Evolutionary conservation across 2,329 filamentous ascomycete genomes (phyloP), one percentile per base, ranked within the genome.

Genomic region (Seiridium unicorne): DNA sequence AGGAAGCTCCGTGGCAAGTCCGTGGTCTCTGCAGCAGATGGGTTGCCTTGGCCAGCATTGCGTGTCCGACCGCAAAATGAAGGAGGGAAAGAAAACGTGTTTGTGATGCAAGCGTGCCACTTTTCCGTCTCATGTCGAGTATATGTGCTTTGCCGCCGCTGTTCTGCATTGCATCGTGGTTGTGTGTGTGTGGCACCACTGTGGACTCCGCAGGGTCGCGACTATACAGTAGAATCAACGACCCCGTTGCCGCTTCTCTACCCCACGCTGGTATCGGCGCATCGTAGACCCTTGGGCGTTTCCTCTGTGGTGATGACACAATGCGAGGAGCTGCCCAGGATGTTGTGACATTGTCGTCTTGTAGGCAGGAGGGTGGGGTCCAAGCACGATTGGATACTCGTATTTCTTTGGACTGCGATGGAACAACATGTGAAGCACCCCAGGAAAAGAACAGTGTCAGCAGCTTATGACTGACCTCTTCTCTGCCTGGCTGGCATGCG

Each of bases 71-170:
- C 31, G n/a, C 38, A 46, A n/a, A 46, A 18, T 57, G 42, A 47
- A 57, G 54, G 38, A 44, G n/a, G 44, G 55, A 32, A 55, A 34
- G n/a, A 38, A 44, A 47, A 46, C 55, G 55, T 47, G 55, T 26
- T 34, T n/a, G 44, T 34, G 8, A 40, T 42, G 44, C 44, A 49
- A 49, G 46, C 26, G n/a, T 38, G 36, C 34, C 13, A 18, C 26
- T 40, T 57, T 46, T 42, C 35, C n/a, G 31, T 40, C 46, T 48
- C 31, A 48, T 51, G 18, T 36, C 26, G 18, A 26, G 18, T 26
- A 26, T 26, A 26, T 26, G 18, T 26, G 18, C 18, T 26, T 26
- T 26, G 18, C 18, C 18, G 18, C 42, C 55, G 42, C 48, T 47
- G 40, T 31, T 32, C 35, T 48, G 55, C 55, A 57, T 57, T n/a